Conservation (phyloP, 2,329 filamentous ascomycete genomes). For the Stemphylium vesicarium region DNA sequence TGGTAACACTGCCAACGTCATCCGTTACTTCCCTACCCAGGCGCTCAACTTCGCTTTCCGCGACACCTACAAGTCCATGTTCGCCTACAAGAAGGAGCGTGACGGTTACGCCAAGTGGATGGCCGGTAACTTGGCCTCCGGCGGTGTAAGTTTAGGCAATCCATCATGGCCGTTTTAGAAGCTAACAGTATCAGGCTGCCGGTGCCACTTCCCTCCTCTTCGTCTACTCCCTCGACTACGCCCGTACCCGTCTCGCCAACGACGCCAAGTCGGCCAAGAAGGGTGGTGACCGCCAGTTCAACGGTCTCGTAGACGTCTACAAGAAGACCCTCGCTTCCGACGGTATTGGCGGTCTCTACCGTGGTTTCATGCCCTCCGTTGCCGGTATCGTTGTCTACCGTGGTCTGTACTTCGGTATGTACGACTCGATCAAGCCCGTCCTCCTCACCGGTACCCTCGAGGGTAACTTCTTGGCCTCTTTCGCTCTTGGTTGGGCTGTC, state of each 20-base stretch:
- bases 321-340: constrained; percentile 99
- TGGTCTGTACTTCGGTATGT: constrained; percentile 99
- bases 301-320: constrained; percentile 99
- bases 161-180: not conserved
- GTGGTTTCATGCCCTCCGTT: constrained; percentile 99
- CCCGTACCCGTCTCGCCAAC: constrained; percentile 99
- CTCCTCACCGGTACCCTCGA: constrained; percentile 88
- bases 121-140: constrained; percentile 98
- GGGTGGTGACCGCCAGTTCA: constrained; percentile 99
- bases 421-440: constrained; percentile 99
- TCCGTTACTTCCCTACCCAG: constrained; percentile 99
- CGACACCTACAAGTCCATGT: constrained; percentile 99
- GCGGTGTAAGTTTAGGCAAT: constrained; percentile 77
- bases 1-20: constrained; percentile 99
- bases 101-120: constrained; percentile 99
- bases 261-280: constrained; percentile 98
- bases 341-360: constrained; percentile 99
- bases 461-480: constrained; percentile 99
- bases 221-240: constrained; percentile 99
- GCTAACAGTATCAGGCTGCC: constrained; percentile 67
- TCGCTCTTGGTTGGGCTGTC: constrained; percentile 97
- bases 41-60: constrained; percentile 99
- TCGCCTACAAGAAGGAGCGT: constrained; percentile 99
- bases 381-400: constrained; percentile 99
- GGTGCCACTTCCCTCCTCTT: constrained; percentile 99